Base-by-base conservation (phyloP, 192 early-diverging fungal genomes). In the Paraglomus brasilianum region DNA sequence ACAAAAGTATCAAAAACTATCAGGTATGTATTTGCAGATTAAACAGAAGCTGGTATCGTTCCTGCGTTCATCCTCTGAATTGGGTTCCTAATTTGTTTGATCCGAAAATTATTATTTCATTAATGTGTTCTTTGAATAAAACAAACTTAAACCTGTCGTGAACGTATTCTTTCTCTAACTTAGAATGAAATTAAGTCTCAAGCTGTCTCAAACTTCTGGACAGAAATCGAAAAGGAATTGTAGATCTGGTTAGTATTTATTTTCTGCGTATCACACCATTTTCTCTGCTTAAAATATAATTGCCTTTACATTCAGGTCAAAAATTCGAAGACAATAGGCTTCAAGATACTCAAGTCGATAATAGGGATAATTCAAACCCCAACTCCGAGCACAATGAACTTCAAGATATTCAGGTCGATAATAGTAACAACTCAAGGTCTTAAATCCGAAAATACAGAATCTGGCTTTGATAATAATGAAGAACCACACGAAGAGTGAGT, bases 101-200 rank as follows among this genome's bases (percentile, higher is more conserved):
- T n/a, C n/a, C n/a, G n/a, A n/a, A n/a, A n/a, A n/a, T n/a, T n/a
- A n/a, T n/a, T n/a, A n/a, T n/a, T n/a, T n/a, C n/a, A n/a, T n/a
- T n/a, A n/a, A n/a, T n/a, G n/a, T n/a, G n/a, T n/a, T n/a, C n/a
- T n/a, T n/a, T n/a, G n/a, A n/a, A n/a, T n/a, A n/a, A n/a, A n/a
- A n/a, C n/a, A n/a, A n/a, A n/a, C n/a, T n/a, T n/a, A n/a, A n/a
- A n/a, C n/a, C n/a, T n/a, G n/a, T n/a, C n/a, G n/a, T n/a, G n/a
- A n/a, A n/a, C n/a, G n/a, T 56, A 5, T 24, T 56, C 11, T 24
- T 24, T 5, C 8, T 42, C 9, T 61, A 42, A 13, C 0, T 19
- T 61, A 61, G 36, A 40, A 61, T 22, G 39, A 61, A 19, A 19
- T 21, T 21, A 61, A 61, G 45, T 61, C 58, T 61, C 58, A 61